Percentiles rank a stretch among this genome's conserved stretches.
Conservation (phyloP, 495 filamentous ascomycete genomes). For the Xylaria venustula region DNA sequence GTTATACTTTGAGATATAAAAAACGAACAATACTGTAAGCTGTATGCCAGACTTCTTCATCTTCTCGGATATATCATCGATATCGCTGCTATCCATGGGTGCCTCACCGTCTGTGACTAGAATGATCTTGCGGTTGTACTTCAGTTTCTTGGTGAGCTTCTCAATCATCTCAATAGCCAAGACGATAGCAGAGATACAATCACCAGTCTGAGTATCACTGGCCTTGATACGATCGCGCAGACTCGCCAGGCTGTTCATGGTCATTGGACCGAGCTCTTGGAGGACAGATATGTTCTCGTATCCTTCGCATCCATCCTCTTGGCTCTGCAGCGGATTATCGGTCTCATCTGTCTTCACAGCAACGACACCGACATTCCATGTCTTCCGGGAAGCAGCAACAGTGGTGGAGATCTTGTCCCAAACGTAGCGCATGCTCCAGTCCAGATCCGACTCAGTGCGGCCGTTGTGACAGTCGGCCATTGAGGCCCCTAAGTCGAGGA, state of each 20-base stretch:
- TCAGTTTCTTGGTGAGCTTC: conserved; percentile 78
- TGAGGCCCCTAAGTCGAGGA: conserved; percentile 80
- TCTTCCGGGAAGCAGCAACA: conserved; percentile 80
- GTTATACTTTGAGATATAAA: neutral
- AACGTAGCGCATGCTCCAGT: conserved; percentile 88
- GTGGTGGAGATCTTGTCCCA: conserved; percentile 94
- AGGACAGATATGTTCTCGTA: conserved; percentile 79
- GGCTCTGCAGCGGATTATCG: conserved; percentile 57
- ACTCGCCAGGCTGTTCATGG: conserved; percentile 64
- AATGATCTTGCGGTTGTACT: conserved; percentile 79
- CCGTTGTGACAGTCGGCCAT: conserved; percentile 76
- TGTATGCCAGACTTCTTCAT: conserved; percentile 75
- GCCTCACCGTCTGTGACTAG: conserved; percentile 80
- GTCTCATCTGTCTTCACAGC: conserved; percentile 82
- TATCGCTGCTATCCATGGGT: conserved; percentile 62
- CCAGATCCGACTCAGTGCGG: conserved; percentile 77
- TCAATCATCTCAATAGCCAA: conserved; percentile 85
- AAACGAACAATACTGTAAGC: conserved; percentile 72
- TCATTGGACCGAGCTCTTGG: conserved; percentile 66
- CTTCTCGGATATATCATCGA: conserved; percentile 65
- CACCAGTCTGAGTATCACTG: conserved; percentile 57
- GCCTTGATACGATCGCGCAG: conserved; percentile 68
- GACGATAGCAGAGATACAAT: conserved; percentile 82
- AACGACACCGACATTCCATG: conserved; percentile 73
- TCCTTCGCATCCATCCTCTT: conserved; percentile 51